Conservation (phyloP, 805 yeast genomes). For the Sugiyamaella lignohabitans region DNA sequence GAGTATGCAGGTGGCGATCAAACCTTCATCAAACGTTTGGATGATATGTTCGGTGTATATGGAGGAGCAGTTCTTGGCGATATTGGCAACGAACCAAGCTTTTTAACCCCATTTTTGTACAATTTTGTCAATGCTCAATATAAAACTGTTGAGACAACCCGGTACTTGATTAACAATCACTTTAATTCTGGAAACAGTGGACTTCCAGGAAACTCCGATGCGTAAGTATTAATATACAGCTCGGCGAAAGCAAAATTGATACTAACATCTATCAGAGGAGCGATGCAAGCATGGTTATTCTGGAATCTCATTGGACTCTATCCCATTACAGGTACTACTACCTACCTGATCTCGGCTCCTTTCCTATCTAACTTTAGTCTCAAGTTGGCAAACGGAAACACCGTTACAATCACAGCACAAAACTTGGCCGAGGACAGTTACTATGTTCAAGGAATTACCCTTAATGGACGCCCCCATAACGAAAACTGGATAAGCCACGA, state of each 20-base stretch:
- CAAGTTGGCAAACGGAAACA: constrained; percentile 25
- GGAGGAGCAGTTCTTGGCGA: constrained; percentile 25
- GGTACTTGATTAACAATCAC: constrained; percentile 28
- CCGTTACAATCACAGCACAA: constrained; percentile 25
- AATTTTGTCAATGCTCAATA: constrained; percentile 30
- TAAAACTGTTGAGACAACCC: constrained; percentile 29
- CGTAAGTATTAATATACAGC: constrained; percentile 7
- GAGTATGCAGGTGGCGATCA: constrained; percentile 28
- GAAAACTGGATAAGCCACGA: constrained; percentile 33
- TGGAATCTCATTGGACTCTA: constrained; percentile 34
- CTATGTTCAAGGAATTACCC: constrained; percentile 6
- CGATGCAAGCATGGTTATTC: constrained; percentile 36
- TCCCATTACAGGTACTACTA: constrained; percentile 35
- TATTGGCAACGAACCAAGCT: constrained; percentile 37
- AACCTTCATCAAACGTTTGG: constrained; percentile 28
- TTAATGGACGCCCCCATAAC: constrained; percentile 15
- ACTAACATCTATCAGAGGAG: constrained; percentile 22
- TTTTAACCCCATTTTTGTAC: constrained; percentile 33
- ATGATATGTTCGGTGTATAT: constrained; percentile 34
- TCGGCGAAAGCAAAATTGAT: not conserved
- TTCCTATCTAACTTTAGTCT: constrained; percentile 26
- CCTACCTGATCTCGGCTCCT: constrained; percentile 32
- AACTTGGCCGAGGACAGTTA: constrained; percentile 19
- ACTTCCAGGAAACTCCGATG: constrained; percentile 36
- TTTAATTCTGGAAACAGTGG: constrained; percentile 29